Conservation (phyloP, 2,329 filamentous ascomycete species). For the Tolypocladium amazonense region DNA sequence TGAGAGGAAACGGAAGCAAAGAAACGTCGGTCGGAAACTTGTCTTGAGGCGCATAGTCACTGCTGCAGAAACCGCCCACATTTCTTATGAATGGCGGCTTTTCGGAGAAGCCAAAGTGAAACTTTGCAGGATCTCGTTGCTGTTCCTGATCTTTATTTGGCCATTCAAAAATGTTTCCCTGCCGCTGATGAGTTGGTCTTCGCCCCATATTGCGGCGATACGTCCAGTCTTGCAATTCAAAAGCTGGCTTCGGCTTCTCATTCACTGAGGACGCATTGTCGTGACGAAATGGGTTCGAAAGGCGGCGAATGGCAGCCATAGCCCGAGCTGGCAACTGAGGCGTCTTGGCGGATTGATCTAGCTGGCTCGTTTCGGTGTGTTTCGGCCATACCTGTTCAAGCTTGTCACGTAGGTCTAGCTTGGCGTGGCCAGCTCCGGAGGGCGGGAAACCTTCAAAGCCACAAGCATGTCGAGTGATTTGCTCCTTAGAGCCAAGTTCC, state of each 20-base stretch:
- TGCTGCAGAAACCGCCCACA: not conserved
- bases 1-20: slow-evolving; percentile 22
- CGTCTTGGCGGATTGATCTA: slow-evolving; percentile 10
- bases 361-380: not conserved
- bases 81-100: not conserved
- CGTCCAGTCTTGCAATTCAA: slow-evolving; percentile 13
- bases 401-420: not conserved
- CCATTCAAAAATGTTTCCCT: not conserved
- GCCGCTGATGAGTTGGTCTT: not conserved
- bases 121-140: not conserved
- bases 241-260: slow-evolving; percentile 2
- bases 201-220: slow-evolving; percentile 18
- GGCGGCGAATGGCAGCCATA: slow-evolving; percentile 12
- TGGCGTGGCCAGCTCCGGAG: not conserved
- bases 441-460: not conserved
- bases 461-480: not conserved
- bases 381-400: not conserved
- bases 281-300: slow-evolving; percentile 15
- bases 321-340: slow-evolving; percentile 9
- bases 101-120: not conserved
- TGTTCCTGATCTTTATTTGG: not conserved
- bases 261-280: not conserved
- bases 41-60: slow-evolving; percentile 9
- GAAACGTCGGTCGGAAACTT: slow-evolving; percentile 13
- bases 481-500: not conserved